phyloP scores from a whole-genome alignment of 176 grass and related monocot species.

The Bothriochloa decipiens region DNA sequence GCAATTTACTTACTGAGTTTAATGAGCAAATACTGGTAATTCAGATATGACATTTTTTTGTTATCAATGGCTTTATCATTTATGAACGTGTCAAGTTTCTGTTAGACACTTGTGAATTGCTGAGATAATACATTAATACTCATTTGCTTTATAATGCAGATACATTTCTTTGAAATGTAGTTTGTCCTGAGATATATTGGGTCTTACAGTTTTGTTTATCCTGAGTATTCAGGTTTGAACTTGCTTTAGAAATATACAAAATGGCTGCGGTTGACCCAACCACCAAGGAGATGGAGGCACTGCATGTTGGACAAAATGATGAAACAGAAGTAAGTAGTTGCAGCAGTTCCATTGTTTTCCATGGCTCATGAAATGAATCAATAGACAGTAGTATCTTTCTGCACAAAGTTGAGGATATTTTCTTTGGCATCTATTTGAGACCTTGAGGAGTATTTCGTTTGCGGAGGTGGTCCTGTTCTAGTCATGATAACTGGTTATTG shows the following conservation, averaged over 20 bases:
- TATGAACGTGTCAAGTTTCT: neutral
- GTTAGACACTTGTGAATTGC: neutral
- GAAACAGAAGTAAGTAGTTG: constrained; percentile 36
- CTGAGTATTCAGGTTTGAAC: constrained; percentile 29
- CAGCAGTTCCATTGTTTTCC: neutral
- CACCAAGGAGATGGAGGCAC: constrained; percentile 47
- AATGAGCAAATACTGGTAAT: neutral
- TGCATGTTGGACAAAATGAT: constrained; percentile 31
- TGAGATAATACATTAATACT: neutral
- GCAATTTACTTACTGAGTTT: neutral
- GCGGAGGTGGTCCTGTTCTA: neutral
- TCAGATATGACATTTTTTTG: neutral
- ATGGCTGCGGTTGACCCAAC: constrained; percentile 38
- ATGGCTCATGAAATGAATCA: neutral
- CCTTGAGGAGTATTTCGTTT: neutral
- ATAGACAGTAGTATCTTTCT: neutral
- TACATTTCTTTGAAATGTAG: neutral
- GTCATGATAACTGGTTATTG: neutral
- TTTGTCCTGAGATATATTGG: neutral
- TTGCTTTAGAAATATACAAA: constrained; percentile 17
- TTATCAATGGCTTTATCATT: neutral
- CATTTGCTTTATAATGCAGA: neutral
- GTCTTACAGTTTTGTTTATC: constrained; percentile 18
- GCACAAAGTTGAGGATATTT: neutral
- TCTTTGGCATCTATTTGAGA: neutral